Conservation (phyloP, 805 yeast genomes). For the Citeromyces nyonsensis region DNA sequence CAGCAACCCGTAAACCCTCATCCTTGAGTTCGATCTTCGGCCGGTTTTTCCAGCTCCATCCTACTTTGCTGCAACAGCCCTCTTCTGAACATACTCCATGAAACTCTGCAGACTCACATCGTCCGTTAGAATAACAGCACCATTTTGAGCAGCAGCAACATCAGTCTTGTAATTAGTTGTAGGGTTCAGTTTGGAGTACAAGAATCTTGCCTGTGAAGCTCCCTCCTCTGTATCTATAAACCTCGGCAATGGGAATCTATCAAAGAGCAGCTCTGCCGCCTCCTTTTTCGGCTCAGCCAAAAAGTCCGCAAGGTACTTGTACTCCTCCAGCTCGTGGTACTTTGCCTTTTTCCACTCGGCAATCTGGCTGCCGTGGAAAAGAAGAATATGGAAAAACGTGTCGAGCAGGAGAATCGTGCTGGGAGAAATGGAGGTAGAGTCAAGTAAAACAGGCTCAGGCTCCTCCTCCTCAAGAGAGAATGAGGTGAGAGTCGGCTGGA, state of each 20-base stretch:
- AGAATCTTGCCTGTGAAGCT: constrained; percentile 60
- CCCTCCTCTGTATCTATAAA: constrained; percentile 65
- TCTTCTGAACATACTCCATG: constrained; percentile 31
- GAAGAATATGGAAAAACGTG: constrained; percentile 55
- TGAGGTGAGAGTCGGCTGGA: constrained; percentile 52
- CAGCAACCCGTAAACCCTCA: too few species aligned
- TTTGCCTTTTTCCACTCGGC: constrained; percentile 55
- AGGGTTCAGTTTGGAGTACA: constrained; percentile 57
- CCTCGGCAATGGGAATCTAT: constrained; percentile 58
- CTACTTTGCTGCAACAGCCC: too few species aligned
- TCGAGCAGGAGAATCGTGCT: constrained; percentile 43
- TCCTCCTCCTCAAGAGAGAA: constrained; percentile 35
- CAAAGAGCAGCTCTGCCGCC: constrained; percentile 48
- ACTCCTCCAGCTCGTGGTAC: constrained; percentile 47
- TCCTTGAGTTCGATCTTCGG: too few species aligned
- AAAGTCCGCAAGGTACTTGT: constrained; percentile 40
- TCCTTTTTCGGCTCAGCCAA: constrained; percentile 47
- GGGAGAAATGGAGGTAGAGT: constrained; percentile 45
- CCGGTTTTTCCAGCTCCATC: too few species aligned
- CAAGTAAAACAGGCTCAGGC: constrained; percentile 49
- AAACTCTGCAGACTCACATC: constrained; percentile 41
- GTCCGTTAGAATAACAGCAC: constrained; percentile 35
- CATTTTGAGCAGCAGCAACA: constrained; percentile 8
- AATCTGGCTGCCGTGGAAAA: constrained; percentile 49
- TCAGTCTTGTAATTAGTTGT: constrained; percentile 33